Percentiles rank a stretch among this genome's conserved stretches.
These are phyloP conservation scores for Peltaster fructicola DNA, from an alignment of 2,329 filamentous ascomycete species.

Conservation along the genomic window DNA sequence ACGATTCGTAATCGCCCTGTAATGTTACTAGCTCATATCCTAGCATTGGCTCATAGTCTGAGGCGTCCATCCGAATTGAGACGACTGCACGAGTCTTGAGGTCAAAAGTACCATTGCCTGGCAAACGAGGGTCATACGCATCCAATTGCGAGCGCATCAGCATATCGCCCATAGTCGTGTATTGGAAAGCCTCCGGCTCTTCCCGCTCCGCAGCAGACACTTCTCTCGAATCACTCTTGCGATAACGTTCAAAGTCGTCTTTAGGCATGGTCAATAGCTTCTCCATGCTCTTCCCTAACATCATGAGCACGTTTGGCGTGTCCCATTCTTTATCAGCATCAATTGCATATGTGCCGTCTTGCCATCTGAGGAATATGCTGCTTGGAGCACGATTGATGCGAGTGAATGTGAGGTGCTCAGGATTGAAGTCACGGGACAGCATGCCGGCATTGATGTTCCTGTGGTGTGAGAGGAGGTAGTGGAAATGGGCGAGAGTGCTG, in stretches of 20 bases:
- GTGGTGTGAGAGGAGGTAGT: conserved; percentile 77
- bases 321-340: conserved; percentile 92
- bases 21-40: conserved; percentile 73
- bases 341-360: conserved; percentile 78
- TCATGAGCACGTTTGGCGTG: conserved; percentile 66
- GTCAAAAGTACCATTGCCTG: conserved; percentile 87
- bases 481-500: conserved; percentile 69
- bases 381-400: conserved; percentile 52
- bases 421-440: conserved; percentile 49
- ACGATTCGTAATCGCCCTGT: conserved; percentile 73
- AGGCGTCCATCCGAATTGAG: conserved; percentile 73
- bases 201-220: conserved; percentile 55
- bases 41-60: conserved; percentile 51
- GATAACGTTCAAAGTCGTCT: conserved; percentile 71
- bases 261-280: conserved; percentile 75
- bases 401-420: conserved; percentile 51
- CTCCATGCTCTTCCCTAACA: conserved; percentile 91
- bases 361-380: conserved; percentile 66
- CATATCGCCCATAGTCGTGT: conserved; percentile 70
- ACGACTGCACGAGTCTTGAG: conserved; percentile 88
- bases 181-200: conserved; percentile 67
- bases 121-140: conserved; percentile 68
- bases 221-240: conserved; percentile 47
- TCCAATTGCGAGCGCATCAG: conserved; percentile 92
- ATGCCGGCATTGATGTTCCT: conserved; percentile 49